phyloP scores from a whole-genome alignment of 352 stramenopile genomes.

The Globisporangium sylvaticum region DNA sequence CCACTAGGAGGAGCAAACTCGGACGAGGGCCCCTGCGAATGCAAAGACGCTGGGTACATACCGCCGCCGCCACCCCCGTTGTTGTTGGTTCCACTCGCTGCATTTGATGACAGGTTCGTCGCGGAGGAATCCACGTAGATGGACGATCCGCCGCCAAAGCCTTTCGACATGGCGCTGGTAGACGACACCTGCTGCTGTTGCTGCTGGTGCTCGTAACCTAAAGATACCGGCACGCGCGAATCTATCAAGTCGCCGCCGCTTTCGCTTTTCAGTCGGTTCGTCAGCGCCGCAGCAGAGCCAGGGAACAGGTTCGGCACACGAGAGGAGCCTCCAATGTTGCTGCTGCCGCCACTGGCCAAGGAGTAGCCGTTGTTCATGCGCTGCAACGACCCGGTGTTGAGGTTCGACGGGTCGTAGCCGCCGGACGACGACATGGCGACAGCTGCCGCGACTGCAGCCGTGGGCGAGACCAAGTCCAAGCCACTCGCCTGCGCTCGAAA shows the following conservation, averaged over 20 bases:
- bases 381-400: constrained; percentile 8
- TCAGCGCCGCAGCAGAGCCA: constrained; percentile 13
- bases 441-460: neutral
- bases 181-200: constrained; percentile 12
- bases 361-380: constrained; percentile 18
- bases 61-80: neutral
- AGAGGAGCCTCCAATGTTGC: neutral
- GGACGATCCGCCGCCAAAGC: neutral
- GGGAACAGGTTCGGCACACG: constrained; percentile 15
- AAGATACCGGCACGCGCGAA: constrained; percentile 11
- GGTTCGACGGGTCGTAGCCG: constrained; percentile 14
- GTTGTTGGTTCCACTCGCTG: neutral
- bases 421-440: constrained; percentile 12
- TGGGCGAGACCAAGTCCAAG: constrained; percentile 17
- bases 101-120: neutral
- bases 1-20: neutral
- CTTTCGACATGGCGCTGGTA: constrained; percentile 1
- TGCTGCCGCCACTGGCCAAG: neutral
- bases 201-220: constrained; percentile 10
- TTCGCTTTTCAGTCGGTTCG: constrained; percentile 9
- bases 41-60: neutral
- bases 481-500: neutral
- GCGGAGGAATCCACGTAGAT: constrained; percentile 12
- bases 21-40: neutral
- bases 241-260: constrained; percentile 10